Evolutionary conservation across 257 asterid genomes (phyloP).

Genomic region (Knoxia roxburghii): DNA sequence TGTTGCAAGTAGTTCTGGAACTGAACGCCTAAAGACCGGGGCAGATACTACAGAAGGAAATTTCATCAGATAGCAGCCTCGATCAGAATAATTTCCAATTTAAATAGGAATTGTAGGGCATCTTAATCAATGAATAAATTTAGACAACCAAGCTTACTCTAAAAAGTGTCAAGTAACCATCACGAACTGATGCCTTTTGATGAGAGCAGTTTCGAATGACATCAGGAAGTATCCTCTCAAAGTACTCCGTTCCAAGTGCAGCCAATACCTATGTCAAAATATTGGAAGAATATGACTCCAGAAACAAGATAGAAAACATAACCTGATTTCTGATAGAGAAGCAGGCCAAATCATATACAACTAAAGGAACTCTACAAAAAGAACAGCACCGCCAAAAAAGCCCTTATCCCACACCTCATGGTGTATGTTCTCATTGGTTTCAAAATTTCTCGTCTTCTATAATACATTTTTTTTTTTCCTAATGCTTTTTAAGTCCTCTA

Average conservation of each 20-base stretch:
- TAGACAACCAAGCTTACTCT: constrained; percentile 44
- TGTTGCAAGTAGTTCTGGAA: constrained; percentile 97
- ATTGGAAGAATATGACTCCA: not conserved
- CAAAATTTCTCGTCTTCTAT: no score
- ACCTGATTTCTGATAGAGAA: not conserved
- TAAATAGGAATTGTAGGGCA: not conserved
- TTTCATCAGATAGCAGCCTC: constrained; percentile 8
- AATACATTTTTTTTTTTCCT: no score
- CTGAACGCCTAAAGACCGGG: constrained; percentile 89
- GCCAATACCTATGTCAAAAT: constrained; percentile 67
- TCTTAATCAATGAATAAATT: not conserved
- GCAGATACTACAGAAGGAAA: constrained; percentile 67
- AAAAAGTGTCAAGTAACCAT: constrained; percentile 86
- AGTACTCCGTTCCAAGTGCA: constrained; percentile 83
- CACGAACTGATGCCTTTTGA: constrained; percentile 90
- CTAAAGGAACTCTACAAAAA: not conserved
- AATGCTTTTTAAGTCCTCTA: no score
- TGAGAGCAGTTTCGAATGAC: constrained; percentile 82
- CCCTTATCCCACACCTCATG: no score
- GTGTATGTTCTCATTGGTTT: no score
- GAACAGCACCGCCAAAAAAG: no score
- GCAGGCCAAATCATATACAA: not conserved
- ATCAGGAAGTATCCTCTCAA: constrained; percentile 87
- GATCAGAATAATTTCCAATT: not conserved
- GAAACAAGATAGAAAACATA: not conserved